A percentile compares a stretch with the other conserved stretches of the same genome.
Evolutionary conservation across 2,329 filamentous ascomycete species (phyloP).

Genomic region (Bipolaris zeicola): DNA sequence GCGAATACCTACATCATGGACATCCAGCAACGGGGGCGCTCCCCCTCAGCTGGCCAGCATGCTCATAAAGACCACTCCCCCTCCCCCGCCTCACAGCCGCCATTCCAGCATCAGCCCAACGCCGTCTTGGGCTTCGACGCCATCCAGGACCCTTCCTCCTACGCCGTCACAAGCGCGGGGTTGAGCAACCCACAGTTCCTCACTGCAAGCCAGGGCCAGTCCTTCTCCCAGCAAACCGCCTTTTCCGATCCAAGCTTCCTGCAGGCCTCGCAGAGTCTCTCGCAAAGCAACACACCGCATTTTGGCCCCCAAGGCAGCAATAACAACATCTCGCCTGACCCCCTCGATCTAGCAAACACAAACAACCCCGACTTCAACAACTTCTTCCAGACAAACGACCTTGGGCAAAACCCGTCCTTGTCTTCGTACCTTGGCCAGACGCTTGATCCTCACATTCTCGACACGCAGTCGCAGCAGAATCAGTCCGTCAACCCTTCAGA

Average conservation of each 20-base stretch:
- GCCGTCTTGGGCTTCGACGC: conserved; percentile 54
- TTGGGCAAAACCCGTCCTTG: conserved; percentile 61
- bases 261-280: conserved; percentile 45
- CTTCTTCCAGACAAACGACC: conserved; percentile 64
- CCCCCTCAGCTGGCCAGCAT: conserved; percentile 63
- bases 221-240: conserved; percentile 49
- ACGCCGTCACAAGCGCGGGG: conserved; percentile 43
- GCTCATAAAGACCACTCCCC: conserved; percentile 71
- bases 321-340: conserved; percentile 45
- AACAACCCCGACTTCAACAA: conserved; percentile 46
- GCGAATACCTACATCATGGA: conserved; percentile 56
- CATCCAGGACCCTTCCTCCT: conserved; percentile 52
- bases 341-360: conserved; percentile 41
- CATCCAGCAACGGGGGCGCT: conserved; percentile 63
- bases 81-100: conserved; percentile 65
- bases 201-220: conserved; percentile 54
- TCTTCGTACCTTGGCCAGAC: conserved; percentile 61
- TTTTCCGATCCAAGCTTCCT: conserved; percentile 53
- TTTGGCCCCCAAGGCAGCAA: conserved; percentile 49
- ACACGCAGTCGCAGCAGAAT: conserved; percentile 49
- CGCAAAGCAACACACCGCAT: conserved; percentile 62
- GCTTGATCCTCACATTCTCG: conserved; percentile 53
- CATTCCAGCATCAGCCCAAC: conserved; percentile 59
- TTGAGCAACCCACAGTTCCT: conserved; percentile 48
- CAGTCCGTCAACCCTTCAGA: conserved; percentile 54